Evolutionary conservation across 176 grass and related monocot species (phyloP), one percentile per base, ranked within the genome.

Genomic region (Musa troglodytarum): DNA sequence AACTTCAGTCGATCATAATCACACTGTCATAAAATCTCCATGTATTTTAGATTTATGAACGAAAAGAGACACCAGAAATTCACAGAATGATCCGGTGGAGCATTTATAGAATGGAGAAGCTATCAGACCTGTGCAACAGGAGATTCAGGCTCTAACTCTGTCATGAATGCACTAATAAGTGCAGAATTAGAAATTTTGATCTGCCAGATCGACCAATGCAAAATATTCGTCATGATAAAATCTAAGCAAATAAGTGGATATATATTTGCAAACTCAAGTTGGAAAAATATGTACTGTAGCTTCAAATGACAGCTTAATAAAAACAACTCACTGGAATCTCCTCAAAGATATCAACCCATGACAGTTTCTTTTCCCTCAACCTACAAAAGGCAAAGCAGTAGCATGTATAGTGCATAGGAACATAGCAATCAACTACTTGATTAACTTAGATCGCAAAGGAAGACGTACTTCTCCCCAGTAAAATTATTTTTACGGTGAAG

Each of bases 141-240:
- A 52, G 91, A 89, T 58, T 94, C 95, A 16, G 95, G 88, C 74
- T 99, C 95, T 64, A 94, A 86, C 81, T 99, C 91, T 16, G 80
- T 92, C 95, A 99, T 99, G 83, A 99, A 99, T 55, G 91, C 91
- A 89, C 95, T 99, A 52, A 89, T 82, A 82, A 99, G 84, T 24
- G 95, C 95, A 63, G 95, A 99, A 81, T 99, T 99, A 74, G 95
- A 94, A 80, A 94, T 91, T 80, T 99, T 94, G 83, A 99, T 99
- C 95, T 99, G 84, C 24, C 62, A 52, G 8, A 73, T 14, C 52
- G 49, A 17, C 20, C n/a, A 63, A 73, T 16, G 20, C 2, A 72
- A 24, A 17, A 62, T 19, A 62, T 62, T 8, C 57, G 9, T 61
- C 57, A 61, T 20, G 13, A n/a, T 61, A 61, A 61, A 29, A 84